A percentile compares a stretch with the other conserved stretches of the same genome.
phyloP scores from a whole-genome alignment of 2,329 filamentous ascomycete genomes.

The Aureobasidium sp. region DNA sequence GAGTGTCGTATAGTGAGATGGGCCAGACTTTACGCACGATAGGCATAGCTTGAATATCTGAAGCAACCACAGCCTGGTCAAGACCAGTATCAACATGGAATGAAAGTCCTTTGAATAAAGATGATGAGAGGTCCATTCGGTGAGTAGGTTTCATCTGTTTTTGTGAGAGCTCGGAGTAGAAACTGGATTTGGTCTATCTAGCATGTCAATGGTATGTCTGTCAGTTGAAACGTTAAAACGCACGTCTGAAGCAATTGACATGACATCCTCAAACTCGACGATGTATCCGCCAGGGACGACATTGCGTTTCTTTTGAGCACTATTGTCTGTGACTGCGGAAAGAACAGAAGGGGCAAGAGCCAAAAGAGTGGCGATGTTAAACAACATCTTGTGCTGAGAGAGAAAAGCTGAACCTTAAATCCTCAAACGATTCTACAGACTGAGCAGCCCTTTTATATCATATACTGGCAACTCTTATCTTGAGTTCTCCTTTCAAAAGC shows the following conservation, averaged over 20 bases:
- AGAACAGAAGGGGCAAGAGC: conserved; percentile 15
- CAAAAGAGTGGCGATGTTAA: conserved; percentile 11
- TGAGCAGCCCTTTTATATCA: not conserved
- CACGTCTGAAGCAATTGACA: conserved; percentile 11
- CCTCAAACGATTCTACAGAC: too few relatives aligned
- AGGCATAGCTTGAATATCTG: conserved; percentile 21
- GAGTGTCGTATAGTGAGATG: conserved; percentile 20
- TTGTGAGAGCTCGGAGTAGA: conserved; percentile 15
- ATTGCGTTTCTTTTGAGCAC: not conserved
- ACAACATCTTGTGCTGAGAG: conserved; percentile 3
- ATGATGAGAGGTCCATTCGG: conserved; percentile 20
- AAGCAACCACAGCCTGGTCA: conserved; percentile 19
- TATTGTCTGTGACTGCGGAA: not conserved
- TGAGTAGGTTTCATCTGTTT: conserved; percentile 19
- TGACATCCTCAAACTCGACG: conserved; percentile 20
- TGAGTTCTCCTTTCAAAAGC: conserved; percentile 9
- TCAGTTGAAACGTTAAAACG: not conserved
- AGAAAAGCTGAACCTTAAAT: not conserved
- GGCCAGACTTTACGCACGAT: conserved; percentile 22
- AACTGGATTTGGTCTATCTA: conserved; percentile 10
- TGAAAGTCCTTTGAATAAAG: conserved; percentile 22
- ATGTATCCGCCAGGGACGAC: conserved; percentile 22
- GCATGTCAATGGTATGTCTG: not conserved
- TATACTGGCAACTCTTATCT: not conserved
- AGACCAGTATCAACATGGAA: conserved; percentile 20